Percentiles rank a stretch among this genome's conserved stretches.
phyloP scores from a whole-genome alignment of 1,284 basidiomycete genomes.

The Gomphus bonarii region DNA sequence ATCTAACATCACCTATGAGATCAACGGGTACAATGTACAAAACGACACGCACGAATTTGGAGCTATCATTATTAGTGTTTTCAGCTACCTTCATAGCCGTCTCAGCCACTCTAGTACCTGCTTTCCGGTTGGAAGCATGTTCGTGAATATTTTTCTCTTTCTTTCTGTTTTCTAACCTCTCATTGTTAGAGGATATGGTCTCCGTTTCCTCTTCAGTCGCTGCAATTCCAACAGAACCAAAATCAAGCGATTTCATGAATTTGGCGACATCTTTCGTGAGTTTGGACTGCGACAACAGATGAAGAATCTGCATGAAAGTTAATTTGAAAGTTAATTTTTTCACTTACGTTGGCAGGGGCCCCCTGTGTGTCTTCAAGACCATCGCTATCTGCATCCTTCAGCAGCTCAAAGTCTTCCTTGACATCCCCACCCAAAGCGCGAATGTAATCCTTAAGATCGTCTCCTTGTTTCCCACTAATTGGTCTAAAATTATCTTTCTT shows the following conservation, averaged over 20 bases:
- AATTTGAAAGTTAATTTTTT: too few relatives aligned
- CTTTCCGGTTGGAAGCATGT: background rate
- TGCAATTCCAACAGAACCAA: constrained; percentile 15
- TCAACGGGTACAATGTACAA: background rate
- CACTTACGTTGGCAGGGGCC: constrained; percentile 17
- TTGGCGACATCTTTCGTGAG: constrained; percentile 46
- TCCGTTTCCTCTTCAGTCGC: background rate
- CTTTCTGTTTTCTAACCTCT: background rate
- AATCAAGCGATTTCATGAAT: constrained; percentile 48
- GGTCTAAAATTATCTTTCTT: background rate
- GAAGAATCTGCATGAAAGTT: background rate
- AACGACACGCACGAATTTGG: constrained; percentile 21
- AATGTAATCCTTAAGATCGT: constrained; percentile 15
- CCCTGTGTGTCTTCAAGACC: constrained; percentile 18
- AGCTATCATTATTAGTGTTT: constrained; percentile 21
- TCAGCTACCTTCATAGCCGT: constrained; percentile 24
- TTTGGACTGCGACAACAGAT: constrained; percentile 23
- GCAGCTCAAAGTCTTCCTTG: constrained; percentile 32
- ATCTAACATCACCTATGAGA: constrained; percentile 19
- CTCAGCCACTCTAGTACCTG: constrained; percentile 10
- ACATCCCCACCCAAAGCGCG: constrained; percentile 42
- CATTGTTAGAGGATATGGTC: background rate
- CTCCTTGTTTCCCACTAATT: background rate
- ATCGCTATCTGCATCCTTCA: constrained; percentile 32
- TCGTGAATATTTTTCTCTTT: background rate